Percentiles rank a stretch among this genome's conserved stretches.
These are phyloP conservation scores for Yarrowia divulgata DNA, from an alignment of 805 yeast species.

Conservation along the genomic window DNA sequence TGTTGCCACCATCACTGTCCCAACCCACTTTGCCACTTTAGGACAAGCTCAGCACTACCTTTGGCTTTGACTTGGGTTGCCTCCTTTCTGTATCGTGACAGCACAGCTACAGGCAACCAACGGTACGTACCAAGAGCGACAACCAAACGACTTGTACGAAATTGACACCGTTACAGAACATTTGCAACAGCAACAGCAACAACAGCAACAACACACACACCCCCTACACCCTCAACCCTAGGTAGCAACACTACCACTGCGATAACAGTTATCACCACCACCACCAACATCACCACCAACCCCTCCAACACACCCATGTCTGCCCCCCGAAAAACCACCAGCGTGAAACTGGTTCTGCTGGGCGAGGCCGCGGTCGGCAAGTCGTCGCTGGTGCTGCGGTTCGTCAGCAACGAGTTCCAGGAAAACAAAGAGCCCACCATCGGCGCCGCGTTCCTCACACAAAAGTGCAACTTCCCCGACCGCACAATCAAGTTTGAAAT, in stretches of 20 bases:
- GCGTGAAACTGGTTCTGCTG: constrained; percentile 86
- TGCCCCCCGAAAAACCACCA: constrained; percentile 54
- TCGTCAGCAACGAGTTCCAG: constrained; percentile 94
- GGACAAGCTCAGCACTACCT: constrained; percentile 37
- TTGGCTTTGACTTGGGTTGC: constrained; percentile 30
- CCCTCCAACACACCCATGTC: not conserved
- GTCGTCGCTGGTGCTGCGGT: constrained; percentile 87
- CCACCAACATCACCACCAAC: too few species aligned
- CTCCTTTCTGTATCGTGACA: constrained; percentile 39
- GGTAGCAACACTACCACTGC: not conserved
- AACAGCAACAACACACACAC: not conserved
- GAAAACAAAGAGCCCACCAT: constrained; percentile 98
- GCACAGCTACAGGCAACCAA: constrained; percentile 24
- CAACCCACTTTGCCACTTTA: constrained; percentile 37
- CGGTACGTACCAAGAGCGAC: not conserved
- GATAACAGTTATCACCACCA: not conserved
- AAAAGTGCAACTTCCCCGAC: constrained; percentile 85
- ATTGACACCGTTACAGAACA: not conserved
- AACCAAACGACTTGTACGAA: too few species aligned
- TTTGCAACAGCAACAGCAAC: not conserved
- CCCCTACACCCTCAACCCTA: not conserved
- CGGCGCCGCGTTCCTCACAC: constrained; percentile 97
- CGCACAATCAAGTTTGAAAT: constrained; percentile 79
- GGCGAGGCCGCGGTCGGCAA: constrained; percentile 99
- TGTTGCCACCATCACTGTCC: constrained; percentile 23